Conservation (phyloP, 257 asterid genomes). For the Oldenlandia corymbosa region DNA sequence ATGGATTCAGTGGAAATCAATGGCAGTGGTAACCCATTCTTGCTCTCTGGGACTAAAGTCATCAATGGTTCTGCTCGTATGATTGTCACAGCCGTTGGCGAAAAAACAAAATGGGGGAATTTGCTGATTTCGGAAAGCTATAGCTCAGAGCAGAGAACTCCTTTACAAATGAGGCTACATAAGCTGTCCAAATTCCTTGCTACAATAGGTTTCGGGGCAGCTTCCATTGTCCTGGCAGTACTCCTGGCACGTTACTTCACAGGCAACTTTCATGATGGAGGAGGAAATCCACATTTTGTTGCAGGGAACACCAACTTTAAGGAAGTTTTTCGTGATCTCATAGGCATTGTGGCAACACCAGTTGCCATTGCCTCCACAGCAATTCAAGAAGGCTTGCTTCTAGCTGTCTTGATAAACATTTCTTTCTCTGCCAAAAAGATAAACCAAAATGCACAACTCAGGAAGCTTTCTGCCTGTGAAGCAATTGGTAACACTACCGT, state of each 20-base stretch:
- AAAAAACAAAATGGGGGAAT: constrained; percentile 50
- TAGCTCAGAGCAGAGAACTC: constrained; percentile 39
- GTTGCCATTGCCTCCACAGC: constrained; percentile 57
- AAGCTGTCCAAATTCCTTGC: constrained; percentile 40
- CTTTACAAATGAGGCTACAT: constrained; percentile 43
- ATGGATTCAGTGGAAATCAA: constrained; percentile 33
- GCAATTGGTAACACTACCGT: constrained; percentile 62
- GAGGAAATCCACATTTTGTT: constrained; percentile 24
- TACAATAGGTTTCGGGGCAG: constrained; percentile 40
- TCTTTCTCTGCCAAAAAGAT: constrained; percentile 58
- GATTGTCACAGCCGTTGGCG: constrained; percentile 52
- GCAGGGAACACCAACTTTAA: constrained; percentile 27
- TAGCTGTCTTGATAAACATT: constrained; percentile 51
- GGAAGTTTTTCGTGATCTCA: constrained; percentile 32
- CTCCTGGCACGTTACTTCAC: constrained; percentile 53
- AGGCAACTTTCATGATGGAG: constrained; percentile 28
- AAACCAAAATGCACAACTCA: constrained; percentile 55
- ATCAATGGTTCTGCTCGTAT: constrained; percentile 45
- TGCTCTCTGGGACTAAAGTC: constrained; percentile 51
- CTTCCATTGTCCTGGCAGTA: constrained; percentile 38
- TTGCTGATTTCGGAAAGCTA: constrained; percentile 37
- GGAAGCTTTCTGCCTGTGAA: constrained; percentile 64
- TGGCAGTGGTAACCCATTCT: constrained; percentile 29
- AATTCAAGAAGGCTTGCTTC: constrained; percentile 55
- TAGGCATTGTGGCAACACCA: constrained; percentile 46